A percentile compares a stretch with the other conserved stretches of the same genome.
Evolutionary conservation across 108 stramenopile species (phyloP).

Genomic region (Mayamaea pseudoterrestris): DNA sequence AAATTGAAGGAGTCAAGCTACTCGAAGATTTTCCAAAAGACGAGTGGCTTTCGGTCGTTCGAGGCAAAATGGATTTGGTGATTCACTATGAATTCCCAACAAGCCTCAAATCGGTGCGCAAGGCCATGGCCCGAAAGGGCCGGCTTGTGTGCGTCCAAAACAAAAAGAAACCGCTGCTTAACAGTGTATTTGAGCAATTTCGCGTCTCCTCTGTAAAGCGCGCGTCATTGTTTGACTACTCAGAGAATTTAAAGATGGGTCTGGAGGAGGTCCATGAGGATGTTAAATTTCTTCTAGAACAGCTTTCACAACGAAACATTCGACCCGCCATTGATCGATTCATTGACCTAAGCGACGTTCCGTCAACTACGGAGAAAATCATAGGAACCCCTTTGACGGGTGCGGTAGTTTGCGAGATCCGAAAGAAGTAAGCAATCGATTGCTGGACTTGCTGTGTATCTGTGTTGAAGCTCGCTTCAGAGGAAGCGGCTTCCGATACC

Average conservation of each 20-base stretch:
- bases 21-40: constrained; percentile 11
- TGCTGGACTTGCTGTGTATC: too few relatives aligned
- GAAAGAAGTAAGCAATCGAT: not conserved
- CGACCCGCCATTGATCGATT: constrained; percentile 22
- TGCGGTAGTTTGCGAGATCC: not conserved
- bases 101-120: constrained; percentile 9
- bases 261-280: constrained; percentile 8
- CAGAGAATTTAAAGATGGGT: not conserved
- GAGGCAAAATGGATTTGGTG: constrained; percentile 21
- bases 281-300: constrained; percentile 12
- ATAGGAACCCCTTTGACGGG: constrained; percentile 3
- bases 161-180: not conserved
- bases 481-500: too few relatives aligned
- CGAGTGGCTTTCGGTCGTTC: constrained; percentile 2
- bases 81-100: constrained; percentile 19
- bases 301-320: constrained; percentile 13
- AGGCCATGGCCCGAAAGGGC: constrained; percentile 4
- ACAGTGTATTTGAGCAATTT: not conserved
- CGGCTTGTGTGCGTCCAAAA: constrained; percentile 8
- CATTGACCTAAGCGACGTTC: constrained; percentile 11
- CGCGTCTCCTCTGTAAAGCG: constrained; percentile 2
- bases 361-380: constrained; percentile 1
- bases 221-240: constrained; percentile 3
- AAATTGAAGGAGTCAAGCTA: constrained; percentile 3
- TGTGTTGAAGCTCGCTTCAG: too few relatives aligned